Evolutionary conservation across 768 basidiomycete genomes (phyloP).

Genomic region (Lactarius deliciosus): DNA sequence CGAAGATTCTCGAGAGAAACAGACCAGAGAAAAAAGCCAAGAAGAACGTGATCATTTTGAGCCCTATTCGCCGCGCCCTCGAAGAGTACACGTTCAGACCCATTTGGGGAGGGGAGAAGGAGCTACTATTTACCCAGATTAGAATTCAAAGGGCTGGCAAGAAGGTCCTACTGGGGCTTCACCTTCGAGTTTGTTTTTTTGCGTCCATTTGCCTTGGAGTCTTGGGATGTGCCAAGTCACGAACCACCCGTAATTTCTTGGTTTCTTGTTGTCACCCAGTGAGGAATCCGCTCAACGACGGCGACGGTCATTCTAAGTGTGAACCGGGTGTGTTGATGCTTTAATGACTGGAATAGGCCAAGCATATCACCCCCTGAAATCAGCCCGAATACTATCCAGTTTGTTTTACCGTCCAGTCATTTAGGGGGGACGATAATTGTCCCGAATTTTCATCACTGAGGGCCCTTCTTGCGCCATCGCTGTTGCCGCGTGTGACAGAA

Average conservation of each 20-base stretch:
- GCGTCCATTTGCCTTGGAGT: too few relatives aligned
- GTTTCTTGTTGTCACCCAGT: background rate
- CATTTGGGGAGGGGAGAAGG: background rate
- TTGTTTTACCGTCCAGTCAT: background rate
- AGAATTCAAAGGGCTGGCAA: background rate
- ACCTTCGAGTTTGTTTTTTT: background rate
- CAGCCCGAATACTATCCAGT: background rate
- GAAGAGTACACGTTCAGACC: background rate
- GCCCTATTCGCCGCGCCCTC: background rate
- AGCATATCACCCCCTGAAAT: background rate
- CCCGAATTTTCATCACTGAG: background rate
- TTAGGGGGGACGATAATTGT: background rate
- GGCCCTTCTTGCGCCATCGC: background rate
- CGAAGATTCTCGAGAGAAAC: conserved; percentile 12
- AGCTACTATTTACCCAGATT: background rate
- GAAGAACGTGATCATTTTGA: background rate
- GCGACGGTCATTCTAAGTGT: background rate
- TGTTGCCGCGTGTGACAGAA: background rate
- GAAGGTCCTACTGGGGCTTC: background rate
- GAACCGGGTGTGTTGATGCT: background rate
- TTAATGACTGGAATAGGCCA: background rate
- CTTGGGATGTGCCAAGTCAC: background rate
- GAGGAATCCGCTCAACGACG: background rate
- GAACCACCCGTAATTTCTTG: background rate
- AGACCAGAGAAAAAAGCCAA: background rate